Evolutionary conservation across 805 yeast species (phyloP).

Genomic region (Nakazawaea sp.): DNA sequence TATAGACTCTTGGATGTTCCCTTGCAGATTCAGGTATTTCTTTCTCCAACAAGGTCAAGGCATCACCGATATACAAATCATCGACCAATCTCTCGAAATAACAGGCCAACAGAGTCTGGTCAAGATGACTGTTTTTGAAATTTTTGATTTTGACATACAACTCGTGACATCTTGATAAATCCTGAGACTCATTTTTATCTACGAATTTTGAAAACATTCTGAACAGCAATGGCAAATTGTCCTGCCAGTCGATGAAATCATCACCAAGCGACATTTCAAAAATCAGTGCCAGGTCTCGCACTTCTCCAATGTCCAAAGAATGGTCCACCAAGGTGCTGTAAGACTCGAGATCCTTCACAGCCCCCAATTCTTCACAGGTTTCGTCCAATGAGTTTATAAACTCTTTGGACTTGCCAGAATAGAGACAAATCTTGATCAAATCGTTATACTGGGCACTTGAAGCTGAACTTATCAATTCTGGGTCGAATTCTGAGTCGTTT

Average conservation of each 20-base stretch:
- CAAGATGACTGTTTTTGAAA: conserved; percentile 30
- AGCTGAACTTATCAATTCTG: too few relatives aligned
- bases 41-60: conserved; percentile 31
- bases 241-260: conserved; percentile 38
- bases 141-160: conserved; percentile 34
- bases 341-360: conserved; percentile 29
- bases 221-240: conserved; percentile 22
- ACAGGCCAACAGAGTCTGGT: conserved; percentile 30
- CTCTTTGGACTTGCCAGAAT: conserved; percentile 18
- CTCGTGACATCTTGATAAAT: conserved; percentile 15
- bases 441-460: conserved; percentile 14
- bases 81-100: conserved; percentile 29
- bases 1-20: conserved; percentile 28
- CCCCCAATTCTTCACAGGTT: conserved; percentile 24
- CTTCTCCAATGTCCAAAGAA: conserved; percentile 25
- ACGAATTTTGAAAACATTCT: conserved; percentile 18
- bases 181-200: neutral
- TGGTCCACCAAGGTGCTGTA: conserved; percentile 28
- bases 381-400: conserved; percentile 20
- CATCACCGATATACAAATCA: conserved; percentile 30
- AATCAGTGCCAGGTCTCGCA: conserved; percentile 22
- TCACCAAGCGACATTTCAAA: conserved; percentile 28
- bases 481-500: neutral
- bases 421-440: conserved; percentile 20
- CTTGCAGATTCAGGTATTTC: conserved; percentile 24